A percentile compares a stretch with the other conserved stretches of the same genome.
phyloP scores from a whole-genome alignment of 2,329 filamentous ascomycete genomes.

The Fusarium haematococcum region DNA sequence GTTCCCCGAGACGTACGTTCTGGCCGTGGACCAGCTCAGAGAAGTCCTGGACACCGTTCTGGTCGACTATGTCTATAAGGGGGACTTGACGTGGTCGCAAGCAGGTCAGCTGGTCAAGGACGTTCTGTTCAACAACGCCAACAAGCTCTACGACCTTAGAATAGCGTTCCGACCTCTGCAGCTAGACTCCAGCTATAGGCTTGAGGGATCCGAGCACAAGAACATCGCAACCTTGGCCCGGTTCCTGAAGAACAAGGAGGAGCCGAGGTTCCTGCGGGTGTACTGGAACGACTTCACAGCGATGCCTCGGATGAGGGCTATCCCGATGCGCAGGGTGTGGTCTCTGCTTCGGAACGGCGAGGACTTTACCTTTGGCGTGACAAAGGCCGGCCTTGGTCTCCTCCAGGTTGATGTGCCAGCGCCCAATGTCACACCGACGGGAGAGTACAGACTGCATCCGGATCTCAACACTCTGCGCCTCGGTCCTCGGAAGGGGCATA shows the following conservation, averaged over 20 bases:
- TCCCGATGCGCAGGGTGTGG: slow-evolving; percentile 71
- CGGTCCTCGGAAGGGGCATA: slow-evolving; percentile 70
- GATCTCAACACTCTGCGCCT: slow-evolving; percentile 72
- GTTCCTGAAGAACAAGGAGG: slow-evolving; percentile 61
- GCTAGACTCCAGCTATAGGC: slow-evolving; percentile 1
- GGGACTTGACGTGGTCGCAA: slow-evolving; percentile 70
- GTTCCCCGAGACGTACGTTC: slow-evolving; percentile 81
- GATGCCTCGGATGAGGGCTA: slow-evolving; percentile 72
- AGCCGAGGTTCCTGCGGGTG: slow-evolving; percentile 75
- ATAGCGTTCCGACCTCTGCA: slow-evolving; percentile 53
- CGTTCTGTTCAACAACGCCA: slow-evolving; percentile 82
- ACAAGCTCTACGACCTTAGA: slow-evolving; percentile 76
- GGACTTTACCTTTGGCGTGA: slow-evolving; percentile 67
- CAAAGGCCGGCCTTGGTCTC: slow-evolving; percentile 72
- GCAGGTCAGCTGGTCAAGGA: slow-evolving; percentile 74
- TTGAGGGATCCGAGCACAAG: slow-evolving; percentile 7
- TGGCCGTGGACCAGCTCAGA: slow-evolving; percentile 78
- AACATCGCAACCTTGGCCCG: slow-evolving; percentile 25
- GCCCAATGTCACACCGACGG: slow-evolving; percentile 66
- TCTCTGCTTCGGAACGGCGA: slow-evolving; percentile 59
- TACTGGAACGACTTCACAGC: slow-evolving; percentile 86
- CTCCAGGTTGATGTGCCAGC: slow-evolving; percentile 74
- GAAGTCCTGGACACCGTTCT: slow-evolving; percentile 77
- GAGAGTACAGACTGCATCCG: slow-evolving; percentile 75
- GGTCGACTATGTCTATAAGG: slow-evolving; percentile 72